Evolutionary conservation across 2,329 filamentous ascomycete species (phyloP).

Genomic region (Karstenula rhodostoma): DNA sequence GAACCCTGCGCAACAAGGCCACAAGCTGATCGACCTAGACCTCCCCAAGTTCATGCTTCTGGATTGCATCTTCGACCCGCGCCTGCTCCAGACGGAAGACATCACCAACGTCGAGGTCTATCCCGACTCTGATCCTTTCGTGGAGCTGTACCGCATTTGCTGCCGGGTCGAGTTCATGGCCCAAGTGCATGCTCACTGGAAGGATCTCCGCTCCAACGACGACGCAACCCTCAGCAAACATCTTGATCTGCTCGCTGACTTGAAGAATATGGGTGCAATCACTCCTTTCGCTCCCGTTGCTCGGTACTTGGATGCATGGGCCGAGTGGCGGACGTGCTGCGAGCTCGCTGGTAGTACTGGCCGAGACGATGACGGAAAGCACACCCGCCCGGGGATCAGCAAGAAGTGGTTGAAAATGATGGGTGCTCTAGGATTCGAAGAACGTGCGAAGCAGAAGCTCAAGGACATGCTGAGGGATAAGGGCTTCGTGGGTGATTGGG

Average conservation of each 20-base stretch:
- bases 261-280: background rate
- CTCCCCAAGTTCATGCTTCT: background rate
- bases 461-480: background rate
- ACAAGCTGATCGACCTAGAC: background rate
- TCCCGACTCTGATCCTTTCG: background rate
- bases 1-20: background rate
- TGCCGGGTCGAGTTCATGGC: background rate
- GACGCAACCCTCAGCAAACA: background rate
- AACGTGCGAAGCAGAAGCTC: background rate
- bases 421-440: background rate
- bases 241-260: background rate
- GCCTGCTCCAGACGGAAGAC: background rate
- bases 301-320: background rate
- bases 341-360: background rate
- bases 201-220: background rate
- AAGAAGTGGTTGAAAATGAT: background rate
- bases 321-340: background rate
- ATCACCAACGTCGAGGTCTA: background rate
- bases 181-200: background rate
- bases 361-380: background rate
- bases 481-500: background rate
- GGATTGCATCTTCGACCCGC: background rate
- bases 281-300: background rate
- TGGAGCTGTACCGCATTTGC: background rate
- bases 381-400: background rate